Evolutionary conservation across 371 early-diverging fungal species (phyloP).

Genomic region (Mortierella polycephala): DNA sequence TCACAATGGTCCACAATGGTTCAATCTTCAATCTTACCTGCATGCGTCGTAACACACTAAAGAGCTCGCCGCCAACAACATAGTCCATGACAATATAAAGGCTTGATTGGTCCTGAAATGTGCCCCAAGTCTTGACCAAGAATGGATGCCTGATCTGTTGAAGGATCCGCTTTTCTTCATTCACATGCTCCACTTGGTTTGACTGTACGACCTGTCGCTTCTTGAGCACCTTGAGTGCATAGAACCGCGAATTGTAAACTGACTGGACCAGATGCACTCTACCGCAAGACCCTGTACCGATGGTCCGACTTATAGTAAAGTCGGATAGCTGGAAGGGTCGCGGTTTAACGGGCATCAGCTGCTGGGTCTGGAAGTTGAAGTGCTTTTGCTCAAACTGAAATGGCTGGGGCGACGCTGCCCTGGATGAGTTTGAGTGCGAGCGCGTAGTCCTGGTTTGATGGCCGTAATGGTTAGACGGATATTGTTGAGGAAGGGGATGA

Average conservation of each 20-base stretch:
- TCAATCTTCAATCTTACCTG: constrained; percentile 22
- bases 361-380: constrained; percentile 53
- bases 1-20: not conserved
- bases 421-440: constrained; percentile 24
- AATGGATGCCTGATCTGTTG: constrained; percentile 80
- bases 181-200: constrained; percentile 91
- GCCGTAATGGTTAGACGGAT: constrained; percentile 1
- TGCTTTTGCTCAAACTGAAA: constrained; percentile 54
- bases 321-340: constrained; percentile 65
- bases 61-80: constrained; percentile 93
- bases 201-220: constrained; percentile 82
- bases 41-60: constrained; percentile 66
- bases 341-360: constrained; percentile 59
- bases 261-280: constrained; percentile 89
- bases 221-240: constrained; percentile 90
- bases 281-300: constrained; percentile 98
- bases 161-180: constrained; percentile 86
- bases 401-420: constrained; percentile 50
- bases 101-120: constrained; percentile 81
- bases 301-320: constrained; percentile 65
- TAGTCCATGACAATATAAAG: constrained; percentile 92
- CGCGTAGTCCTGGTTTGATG: constrained; percentile 8
- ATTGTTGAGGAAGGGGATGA: constrained; percentile 2
- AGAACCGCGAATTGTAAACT: constrained; percentile 73
- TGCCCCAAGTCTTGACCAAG: constrained; percentile 83